These are phyloP conservation scores for Starmerella bombi DNA, from an alignment of 805 yeast species.

Conservation along the genomic window DNA sequence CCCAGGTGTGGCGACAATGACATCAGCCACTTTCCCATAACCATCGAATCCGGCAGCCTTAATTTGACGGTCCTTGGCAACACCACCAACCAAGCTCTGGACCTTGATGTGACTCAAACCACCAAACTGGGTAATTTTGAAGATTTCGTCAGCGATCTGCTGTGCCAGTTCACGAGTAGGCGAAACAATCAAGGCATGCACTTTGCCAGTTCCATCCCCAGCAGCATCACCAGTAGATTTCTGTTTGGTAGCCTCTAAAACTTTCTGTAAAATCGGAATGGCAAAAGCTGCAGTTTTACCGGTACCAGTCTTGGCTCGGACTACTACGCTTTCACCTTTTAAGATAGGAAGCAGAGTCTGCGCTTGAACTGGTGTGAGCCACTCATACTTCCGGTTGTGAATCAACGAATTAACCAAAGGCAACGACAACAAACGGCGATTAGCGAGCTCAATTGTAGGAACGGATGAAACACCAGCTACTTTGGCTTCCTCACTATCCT, in stretches of 20 bases:
- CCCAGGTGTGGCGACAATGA: constrained; percentile 84
- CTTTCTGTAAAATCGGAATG: constrained; percentile 58
- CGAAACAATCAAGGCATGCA: constrained; percentile 55
- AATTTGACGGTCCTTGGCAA: constrained; percentile 31
- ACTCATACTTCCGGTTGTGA: constrained; percentile 25
- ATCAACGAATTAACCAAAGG: constrained; percentile 27
- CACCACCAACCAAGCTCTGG: constrained; percentile 58
- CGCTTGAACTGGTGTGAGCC: constrained; percentile 30
- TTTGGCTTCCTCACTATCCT: not conserved
- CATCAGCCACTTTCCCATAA: constrained; percentile 27
- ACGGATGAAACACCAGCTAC: constrained; percentile 21
- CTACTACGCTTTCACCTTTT: constrained; percentile 55
- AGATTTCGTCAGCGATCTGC: constrained; percentile 59
- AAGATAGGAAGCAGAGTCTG: constrained; percentile 51
- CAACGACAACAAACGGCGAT: constrained; percentile 20
- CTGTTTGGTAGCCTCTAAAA: constrained; percentile 30
- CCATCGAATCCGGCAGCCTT: constrained; percentile 22
- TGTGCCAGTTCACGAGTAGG: constrained; percentile 88
- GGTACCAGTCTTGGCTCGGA: constrained; percentile 89
- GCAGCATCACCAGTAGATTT: constrained; percentile 13
- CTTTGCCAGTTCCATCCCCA: constrained; percentile 25
- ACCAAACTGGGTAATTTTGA: constrained; percentile 32
- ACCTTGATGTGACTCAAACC: constrained; percentile 29
- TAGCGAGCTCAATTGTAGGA: constrained; percentile 22
- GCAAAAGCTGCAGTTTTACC: constrained; percentile 89